phyloP scores from a whole-genome alignment of 345 rosid species.

The Dipteronia dyeriana region DNA sequence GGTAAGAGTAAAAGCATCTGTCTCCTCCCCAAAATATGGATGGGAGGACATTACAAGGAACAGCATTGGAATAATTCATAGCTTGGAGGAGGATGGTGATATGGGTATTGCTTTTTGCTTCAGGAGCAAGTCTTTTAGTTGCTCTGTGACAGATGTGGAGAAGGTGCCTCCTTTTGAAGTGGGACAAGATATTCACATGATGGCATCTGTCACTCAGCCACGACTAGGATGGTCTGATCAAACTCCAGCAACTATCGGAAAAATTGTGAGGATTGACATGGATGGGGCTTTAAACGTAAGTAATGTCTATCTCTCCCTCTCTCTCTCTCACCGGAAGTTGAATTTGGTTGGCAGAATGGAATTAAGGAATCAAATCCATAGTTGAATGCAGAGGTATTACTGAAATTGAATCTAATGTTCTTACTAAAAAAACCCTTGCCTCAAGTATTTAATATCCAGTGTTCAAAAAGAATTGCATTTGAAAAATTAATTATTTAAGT shows the following conservation, averaged over 20 bases:
- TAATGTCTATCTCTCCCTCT: not conserved
- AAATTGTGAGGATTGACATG: constrained; percentile 85
- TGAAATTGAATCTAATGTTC: not conserved
- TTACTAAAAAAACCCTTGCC: not conserved
- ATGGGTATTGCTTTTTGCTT: constrained; percentile 93
- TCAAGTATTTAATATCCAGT: not conserved
- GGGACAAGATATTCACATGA: constrained; percentile 84
- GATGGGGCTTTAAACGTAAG: constrained; percentile 97
- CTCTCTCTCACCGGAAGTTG: too few relatives aligned
- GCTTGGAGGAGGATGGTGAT: constrained; percentile 96
- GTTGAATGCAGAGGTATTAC: too few relatives aligned
- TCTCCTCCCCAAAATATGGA: constrained; percentile 94
- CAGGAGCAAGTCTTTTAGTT: constrained; percentile 82
- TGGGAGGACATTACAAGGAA: constrained; percentile 90
- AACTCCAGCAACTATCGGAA: constrained; percentile 92
- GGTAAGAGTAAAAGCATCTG: constrained; percentile 94
- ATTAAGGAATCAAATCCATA: too few relatives aligned
- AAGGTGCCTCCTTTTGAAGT: constrained; percentile 83
- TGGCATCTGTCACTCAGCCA: constrained; percentile 81
- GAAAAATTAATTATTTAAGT: not conserved
- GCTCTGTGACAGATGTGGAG: constrained; percentile 95
- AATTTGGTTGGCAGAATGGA: too few relatives aligned
- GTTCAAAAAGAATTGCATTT: not conserved
- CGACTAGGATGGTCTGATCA: constrained; percentile 97
- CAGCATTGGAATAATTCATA: constrained; percentile 86